Evolutionary conservation across 768 basidiomycete genomes (phyloP).

Genomic region (Tricholomella constricta): DNA sequence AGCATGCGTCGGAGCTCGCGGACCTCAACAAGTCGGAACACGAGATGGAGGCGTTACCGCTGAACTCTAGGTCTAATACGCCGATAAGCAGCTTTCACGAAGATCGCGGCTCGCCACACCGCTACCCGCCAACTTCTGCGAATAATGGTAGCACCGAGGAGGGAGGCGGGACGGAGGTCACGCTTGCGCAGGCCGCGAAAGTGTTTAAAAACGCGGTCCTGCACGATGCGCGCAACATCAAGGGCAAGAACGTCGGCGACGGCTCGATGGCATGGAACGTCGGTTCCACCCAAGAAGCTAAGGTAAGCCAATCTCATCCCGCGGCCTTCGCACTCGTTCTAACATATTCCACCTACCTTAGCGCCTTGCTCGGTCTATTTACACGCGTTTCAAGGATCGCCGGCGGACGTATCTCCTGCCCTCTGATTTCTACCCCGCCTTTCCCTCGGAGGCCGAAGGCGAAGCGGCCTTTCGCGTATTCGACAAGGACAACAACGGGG

Average conservation of each 20-base stretch:
- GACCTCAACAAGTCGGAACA: conserved; percentile 1
- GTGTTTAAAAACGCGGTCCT: conserved; percentile 67
- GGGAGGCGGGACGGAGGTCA: conserved; percentile 32
- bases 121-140: conserved; percentile 41
- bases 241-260: conserved; percentile 46
- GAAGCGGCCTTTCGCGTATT: conserved; percentile 73
- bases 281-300: conserved; percentile 64
- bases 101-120: conserved; percentile 28
- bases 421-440: conserved; percentile 73
- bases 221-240: conserved; percentile 75
- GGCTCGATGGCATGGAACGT: conserved; percentile 54
- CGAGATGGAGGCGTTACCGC: conserved; percentile 6
- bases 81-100: conserved; percentile 15
- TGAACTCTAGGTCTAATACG: conserved; percentile 9
- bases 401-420: conserved; percentile 62
- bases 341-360: conserved; percentile 22
- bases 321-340: not conserved
- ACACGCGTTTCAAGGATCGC: conserved; percentile 57
- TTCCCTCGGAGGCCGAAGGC: conserved; percentile 55
- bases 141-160: not conserved
- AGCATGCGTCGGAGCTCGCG: not conserved
- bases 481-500: conserved; percentile 76
- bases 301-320: conserved; percentile 38
- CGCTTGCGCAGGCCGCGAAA: conserved; percentile 59
- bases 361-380: conserved; percentile 71